Evolutionary conservation across 148 eudicot species (phyloP).

Genomic region (Rhododendron vialii): DNA sequence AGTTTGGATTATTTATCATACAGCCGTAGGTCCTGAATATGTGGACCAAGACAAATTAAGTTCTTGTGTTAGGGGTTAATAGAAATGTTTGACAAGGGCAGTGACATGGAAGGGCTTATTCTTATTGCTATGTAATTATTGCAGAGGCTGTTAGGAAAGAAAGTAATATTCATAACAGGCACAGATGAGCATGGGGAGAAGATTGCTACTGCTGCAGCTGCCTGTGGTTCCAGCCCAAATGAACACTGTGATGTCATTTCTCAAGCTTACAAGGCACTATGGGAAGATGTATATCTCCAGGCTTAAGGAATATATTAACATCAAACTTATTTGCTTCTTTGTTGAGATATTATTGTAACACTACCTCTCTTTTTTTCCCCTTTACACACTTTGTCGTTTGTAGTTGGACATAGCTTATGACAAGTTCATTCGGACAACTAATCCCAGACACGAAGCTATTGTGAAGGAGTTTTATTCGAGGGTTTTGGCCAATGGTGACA

Average conservation of each 20-base stretch:
- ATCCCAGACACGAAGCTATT: conserved; percentile 75
- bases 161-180: conserved; percentile 91
- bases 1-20: background rate
- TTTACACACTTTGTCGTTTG: conserved; percentile 11
- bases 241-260: conserved; percentile 82
- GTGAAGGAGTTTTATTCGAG: conserved; percentile 81
- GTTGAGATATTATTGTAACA: background rate
- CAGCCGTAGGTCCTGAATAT: background rate
- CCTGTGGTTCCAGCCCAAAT: conserved; percentile 61
- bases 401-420: conserved; percentile 95
- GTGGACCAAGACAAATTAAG: background rate
- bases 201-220: conserved; percentile 89
- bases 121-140: conserved; percentile 15
- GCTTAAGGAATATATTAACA: background rate
- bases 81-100: background rate
- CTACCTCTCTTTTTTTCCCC: background rate
- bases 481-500: conserved; percentile 93
- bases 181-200: conserved; percentile 99
- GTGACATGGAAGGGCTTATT: background rate
- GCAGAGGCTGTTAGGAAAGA: conserved; percentile 80
- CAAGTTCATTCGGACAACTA: conserved; percentile 90
- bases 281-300: conserved; percentile 62
- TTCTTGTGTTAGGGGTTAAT: background rate
- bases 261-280: conserved; percentile 66
- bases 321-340: background rate